Base-by-base conservation (phyloP, 257 asterid genomes). In the Petunia secreta region DNA sequence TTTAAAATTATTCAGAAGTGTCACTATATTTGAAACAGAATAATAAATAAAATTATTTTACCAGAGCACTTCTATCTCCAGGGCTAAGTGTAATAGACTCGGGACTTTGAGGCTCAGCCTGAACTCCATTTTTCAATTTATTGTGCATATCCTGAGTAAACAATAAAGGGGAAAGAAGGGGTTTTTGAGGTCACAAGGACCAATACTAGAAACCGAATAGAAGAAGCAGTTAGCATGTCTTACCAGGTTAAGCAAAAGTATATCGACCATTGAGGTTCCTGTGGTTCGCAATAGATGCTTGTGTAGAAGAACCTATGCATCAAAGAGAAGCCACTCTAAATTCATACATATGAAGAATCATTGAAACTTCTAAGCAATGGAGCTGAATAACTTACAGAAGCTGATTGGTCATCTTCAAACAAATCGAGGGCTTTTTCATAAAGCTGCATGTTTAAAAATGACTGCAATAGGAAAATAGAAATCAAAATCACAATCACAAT, bases 371-470 rank as follows among this genome's bases (percentile, higher is more conserved):
- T 37, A 75, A 57, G 85, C 64, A 80, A 50, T 48, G 50, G 54
- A 84, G 75, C 48, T 60, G 63, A 79, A 82, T 15, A 85, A 83
- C 97, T 85, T 86, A 95, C 99, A 16, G 95, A 89, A 80, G 91
- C 90, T 87, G 97, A 63, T 75, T 74, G 96, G 82, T 93, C 99
- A 81, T 91, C 98, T 85, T 95, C 99, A 83, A 95, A 94, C 90
- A 95, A 84, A 80, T 95, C 99, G 52, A 93, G 83, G 14, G 97
- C 99, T 88, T 93, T 95, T 78, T 91, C 98, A 90, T 92, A 93
- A 78, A 93, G 89, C 85, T 93, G 99, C 83, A 95, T 87, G 79
- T 95, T 92, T 80, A 95, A 89, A 87, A 89, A 85, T 38, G 93
- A 86, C 99, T 95, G 63, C 79, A 82, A 79, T 65, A 78, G 66